Evolutionary conservation across 2,329 filamentous ascomycete genomes (phyloP), one percentile per base, ranked within the genome.

Genomic region (Penicillium olsonii): DNA sequence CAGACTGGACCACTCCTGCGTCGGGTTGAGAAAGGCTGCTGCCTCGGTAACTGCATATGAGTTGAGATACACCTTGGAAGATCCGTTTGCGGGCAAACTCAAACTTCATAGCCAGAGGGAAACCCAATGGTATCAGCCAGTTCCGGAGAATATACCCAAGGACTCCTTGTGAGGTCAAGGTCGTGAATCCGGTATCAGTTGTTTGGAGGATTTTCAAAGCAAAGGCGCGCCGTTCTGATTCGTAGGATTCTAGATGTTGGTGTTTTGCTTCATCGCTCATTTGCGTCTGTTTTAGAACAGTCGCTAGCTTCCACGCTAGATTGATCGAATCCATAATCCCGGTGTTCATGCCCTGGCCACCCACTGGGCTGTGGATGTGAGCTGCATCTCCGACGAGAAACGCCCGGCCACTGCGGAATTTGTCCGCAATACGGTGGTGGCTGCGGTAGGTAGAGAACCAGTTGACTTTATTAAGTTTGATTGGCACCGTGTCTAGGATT

Each of bases 261-360:
- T 73, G 62, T 10, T 63, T 64, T 2, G 68, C 70, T 2, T 67
- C 51, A 6, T 70, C 64, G 1, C 39, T 48, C 53, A 61, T 60
- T 1, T 40, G 19, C 3, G 41, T 40, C 11, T 55, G 41, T n/a
- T 69, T 68, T 1, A 79, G 60, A 4, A 76, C 77, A 1, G 73
- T 66, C 0, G 76, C 72, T 2, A 83, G 67, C 55, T 83, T 83
- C 79, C 80, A 83, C 18, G 75, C 76, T 0, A 83, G 67, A 48
- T 83, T 82, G 24, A 78, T 68, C 0, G 78, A 75, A 48, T 83
- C 80, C 19, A 78, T 75, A 17, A 83, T 72, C 0, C 80, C 79
- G 0, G 78, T 78, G 57, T 84, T 83, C 77, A 84, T 79, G 1
- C 81, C 81, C 57, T 82, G 80, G 0, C 78, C 82, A 2, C 79